Conservation (phyloP, 352 stramenopile species). For the Globisporangium polare region DNA sequence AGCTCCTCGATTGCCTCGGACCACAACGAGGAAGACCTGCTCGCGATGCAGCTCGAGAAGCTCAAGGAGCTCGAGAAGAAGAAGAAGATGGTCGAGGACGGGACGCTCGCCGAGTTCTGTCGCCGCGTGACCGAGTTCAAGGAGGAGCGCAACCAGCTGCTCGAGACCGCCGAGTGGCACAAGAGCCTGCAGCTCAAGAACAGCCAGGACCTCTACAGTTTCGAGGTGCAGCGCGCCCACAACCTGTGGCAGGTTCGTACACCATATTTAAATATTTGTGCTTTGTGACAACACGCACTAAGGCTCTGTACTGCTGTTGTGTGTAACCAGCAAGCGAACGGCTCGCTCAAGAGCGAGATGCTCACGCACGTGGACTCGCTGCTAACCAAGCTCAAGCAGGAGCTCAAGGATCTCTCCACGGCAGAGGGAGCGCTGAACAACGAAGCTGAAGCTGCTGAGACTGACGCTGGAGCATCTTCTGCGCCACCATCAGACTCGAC, state of each 20-base stretch:
- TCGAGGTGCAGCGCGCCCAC: slow-evolving; percentile 67
- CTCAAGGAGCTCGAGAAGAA: slow-evolving; percentile 78
- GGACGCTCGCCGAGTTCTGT: slow-evolving; percentile 77
- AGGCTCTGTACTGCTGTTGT: neutral
- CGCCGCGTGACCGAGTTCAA: slow-evolving; percentile 82
- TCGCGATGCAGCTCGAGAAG: slow-evolving; percentile 42
- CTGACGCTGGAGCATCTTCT: neutral
- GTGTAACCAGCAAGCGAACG: slow-evolving; percentile 38
- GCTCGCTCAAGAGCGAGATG: slow-evolving; percentile 51
- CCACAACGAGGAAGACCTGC: slow-evolving; percentile 31
- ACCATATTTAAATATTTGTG: neutral
- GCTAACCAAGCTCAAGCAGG: slow-evolving; percentile 36
- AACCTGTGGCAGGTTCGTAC: slow-evolving; percentile 49
- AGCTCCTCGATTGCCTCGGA: slow-evolving; percentile 49
- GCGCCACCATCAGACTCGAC: slow-evolving; percentile 4
- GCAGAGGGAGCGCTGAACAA: slow-evolving; percentile 15
- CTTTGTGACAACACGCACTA: neutral
- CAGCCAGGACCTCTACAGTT: slow-evolving; percentile 69
- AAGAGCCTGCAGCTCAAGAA: slow-evolving; percentile 86
- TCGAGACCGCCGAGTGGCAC: slow-evolving; percentile 75
- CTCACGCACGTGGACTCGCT: slow-evolving; percentile 43
- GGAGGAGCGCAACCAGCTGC: slow-evolving; percentile 65
- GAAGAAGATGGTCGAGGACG: slow-evolving; percentile 80
- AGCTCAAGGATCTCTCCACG: slow-evolving; percentile 42
- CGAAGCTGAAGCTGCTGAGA: neutral